Conservation (phyloP, 805 yeast genomes). For the Kazachstania psychrophila region DNA sequence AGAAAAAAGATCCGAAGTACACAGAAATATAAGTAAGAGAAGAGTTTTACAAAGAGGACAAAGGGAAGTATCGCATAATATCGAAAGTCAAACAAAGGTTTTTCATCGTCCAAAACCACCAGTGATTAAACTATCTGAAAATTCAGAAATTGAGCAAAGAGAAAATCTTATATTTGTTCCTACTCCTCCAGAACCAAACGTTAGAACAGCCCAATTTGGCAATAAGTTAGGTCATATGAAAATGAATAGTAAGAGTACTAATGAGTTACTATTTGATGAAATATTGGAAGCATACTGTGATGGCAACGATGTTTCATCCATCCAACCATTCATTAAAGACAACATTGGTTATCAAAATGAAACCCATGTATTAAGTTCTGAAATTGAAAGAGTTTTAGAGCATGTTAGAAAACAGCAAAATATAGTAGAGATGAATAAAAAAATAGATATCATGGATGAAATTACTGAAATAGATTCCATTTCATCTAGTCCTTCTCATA, state of each 20-base stretch:
- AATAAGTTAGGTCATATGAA: too few relatives aligned
- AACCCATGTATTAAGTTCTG: constrained; percentile 8
- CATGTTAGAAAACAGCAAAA: constrained; percentile 10
- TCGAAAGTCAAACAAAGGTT: not conserved
- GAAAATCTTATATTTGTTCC: too few relatives aligned
- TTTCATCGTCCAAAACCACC: not conserved
- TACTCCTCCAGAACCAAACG: too few relatives aligned
- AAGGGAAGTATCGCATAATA: not conserved
- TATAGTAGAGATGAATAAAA: constrained; percentile 2
- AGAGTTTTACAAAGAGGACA: constrained; percentile 4
- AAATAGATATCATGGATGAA: not conserved
- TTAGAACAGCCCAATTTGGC: not conserved
- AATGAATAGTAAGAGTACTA: constrained; percentile 8
- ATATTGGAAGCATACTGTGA: constrained; percentile 19
- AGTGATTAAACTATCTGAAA: not conserved
- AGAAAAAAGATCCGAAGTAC: not conserved
- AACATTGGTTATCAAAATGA: not conserved
- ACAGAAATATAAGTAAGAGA: not conserved
- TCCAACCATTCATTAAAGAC: not conserved
- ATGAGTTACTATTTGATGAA: constrained; percentile 23
- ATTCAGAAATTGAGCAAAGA: too few relatives aligned
- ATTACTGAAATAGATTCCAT: not conserved
- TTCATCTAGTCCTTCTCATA: not conserved
- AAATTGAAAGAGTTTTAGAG: constrained; percentile 15
- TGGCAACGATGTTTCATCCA: not conserved